Evolutionary conservation across 163 green algal genomes (phyloP).

Genomic region (Chlorella variabilis): DNA sequence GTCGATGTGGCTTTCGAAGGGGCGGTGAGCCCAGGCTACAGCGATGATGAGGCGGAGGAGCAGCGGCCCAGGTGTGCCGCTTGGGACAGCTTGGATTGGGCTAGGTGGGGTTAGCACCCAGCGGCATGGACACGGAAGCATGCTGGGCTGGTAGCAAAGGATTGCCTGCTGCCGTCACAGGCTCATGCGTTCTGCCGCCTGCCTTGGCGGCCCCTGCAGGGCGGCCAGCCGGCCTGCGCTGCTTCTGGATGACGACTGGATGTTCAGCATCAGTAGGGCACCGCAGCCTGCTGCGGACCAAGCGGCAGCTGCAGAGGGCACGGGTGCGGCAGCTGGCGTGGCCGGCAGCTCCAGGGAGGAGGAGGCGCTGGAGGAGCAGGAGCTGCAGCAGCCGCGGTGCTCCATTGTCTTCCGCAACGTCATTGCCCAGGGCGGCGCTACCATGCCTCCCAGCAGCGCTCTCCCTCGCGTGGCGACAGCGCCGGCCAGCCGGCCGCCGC

Average conservation of each 20-base stretch:
- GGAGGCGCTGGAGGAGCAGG: not conserved
- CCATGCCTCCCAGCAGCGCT: not conserved
- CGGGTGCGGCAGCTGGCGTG: too few relatives aligned
- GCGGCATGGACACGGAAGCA: not conserved
- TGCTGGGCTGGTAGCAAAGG: not conserved
- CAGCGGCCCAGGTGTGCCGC: not conserved
- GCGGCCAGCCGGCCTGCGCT: not conserved
- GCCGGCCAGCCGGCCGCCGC: too few relatives aligned
- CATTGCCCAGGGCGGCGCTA: not conserved
- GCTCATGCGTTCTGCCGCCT: not conserved
- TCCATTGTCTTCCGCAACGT: not conserved
- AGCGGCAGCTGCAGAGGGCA: not conserved
- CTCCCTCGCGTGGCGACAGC: too few relatives aligned
- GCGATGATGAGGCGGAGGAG: conserved; percentile 23
- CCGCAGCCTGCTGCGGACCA: too few relatives aligned
- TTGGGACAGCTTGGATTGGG: not conserved
- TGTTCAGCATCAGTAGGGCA: conserved; percentile 12
- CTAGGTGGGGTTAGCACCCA: too few relatives aligned
- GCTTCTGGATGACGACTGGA: conserved; percentile 24
- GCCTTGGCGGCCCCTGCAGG: not conserved
- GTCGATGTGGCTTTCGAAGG: conserved; percentile 17
- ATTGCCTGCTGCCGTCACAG: not conserved
- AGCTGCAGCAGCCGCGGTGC: not conserved
- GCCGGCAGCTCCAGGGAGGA: not conserved
- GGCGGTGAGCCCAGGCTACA: conserved; percentile 19